Conservation (phyloP, 768 basidiomycete genomes). For the Mycena latifolia region DNA sequence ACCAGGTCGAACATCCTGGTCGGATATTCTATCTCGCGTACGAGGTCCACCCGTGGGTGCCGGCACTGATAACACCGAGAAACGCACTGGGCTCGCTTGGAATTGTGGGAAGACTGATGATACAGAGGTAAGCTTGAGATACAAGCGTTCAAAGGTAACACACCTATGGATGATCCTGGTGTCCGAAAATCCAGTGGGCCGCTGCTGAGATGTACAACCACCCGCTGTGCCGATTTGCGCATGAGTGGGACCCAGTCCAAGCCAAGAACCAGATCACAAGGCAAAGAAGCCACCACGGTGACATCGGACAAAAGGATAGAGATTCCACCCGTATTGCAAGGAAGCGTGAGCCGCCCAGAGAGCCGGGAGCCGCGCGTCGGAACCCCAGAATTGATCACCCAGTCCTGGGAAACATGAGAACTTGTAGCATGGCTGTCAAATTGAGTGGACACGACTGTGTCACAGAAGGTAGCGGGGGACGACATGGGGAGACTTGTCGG, state of each 20-base stretch:
- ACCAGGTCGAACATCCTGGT: conserved; percentile 3
- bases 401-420: background rate
- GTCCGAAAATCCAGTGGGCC: background rate
- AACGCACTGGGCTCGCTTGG: no score
- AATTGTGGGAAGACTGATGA: no score
- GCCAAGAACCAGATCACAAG: conserved; percentile 1
- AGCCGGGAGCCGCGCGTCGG: background rate
- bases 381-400: background rate
- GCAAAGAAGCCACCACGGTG: background rate
- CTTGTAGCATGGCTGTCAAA: background rate
- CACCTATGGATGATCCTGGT: background rate
- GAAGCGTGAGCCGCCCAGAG: background rate
- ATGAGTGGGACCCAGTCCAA: conserved; percentile 1
- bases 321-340: background rate
- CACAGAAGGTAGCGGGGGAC: background rate
- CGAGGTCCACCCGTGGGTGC: background rate
- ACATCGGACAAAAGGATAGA: background rate
- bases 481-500: background rate
- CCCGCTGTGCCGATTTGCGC: background rate
- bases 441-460: background rate
- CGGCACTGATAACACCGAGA: background rate
- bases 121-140: background rate
- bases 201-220: background rate
- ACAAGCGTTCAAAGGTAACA: background rate
- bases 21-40: conserved; percentile 14